Conservation (phyloP, 108 stramenopile species). For the Cyclotella atomus region DNA sequence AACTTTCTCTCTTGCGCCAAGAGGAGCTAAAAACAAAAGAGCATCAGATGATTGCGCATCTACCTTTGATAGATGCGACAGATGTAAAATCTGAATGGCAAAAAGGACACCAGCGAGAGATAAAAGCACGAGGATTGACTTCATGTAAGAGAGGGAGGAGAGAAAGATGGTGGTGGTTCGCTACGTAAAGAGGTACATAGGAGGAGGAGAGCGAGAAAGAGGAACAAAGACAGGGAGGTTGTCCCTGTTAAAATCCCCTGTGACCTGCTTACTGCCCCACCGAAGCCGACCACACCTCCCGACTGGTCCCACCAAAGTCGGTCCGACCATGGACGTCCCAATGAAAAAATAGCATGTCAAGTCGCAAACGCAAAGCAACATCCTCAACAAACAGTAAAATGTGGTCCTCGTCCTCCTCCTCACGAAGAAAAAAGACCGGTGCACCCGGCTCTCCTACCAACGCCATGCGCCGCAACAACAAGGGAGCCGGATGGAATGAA, state of each 20-base stretch:
- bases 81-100: not conserved
- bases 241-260: no score
- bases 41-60: not conserved
- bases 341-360: constrained; percentile 9
- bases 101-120: not conserved
- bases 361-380: constrained; percentile 27
- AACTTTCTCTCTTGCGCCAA: no score
- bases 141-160: no score
- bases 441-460: not conserved
- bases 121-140: not conserved
- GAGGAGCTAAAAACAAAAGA: not conserved
- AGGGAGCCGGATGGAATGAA: constrained; percentile 16
- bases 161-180: no score
- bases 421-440: constrained; percentile 11
- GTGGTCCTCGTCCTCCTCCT: constrained; percentile 10
- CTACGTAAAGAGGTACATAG: no score
- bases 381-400: constrained; percentile 5
- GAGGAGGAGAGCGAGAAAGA: no score
- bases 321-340: not conserved
- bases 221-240: no score
- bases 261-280: no score
- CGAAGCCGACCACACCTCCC: no score
- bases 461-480: not conserved
- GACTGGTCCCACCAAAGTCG: no score
- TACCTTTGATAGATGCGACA: not conserved